These are phyloP conservation scores for Zymoseptoria ardabiliae DNA, from an alignment of 2,329 filamentous ascomycete species.

Conservation along the genomic window DNA sequence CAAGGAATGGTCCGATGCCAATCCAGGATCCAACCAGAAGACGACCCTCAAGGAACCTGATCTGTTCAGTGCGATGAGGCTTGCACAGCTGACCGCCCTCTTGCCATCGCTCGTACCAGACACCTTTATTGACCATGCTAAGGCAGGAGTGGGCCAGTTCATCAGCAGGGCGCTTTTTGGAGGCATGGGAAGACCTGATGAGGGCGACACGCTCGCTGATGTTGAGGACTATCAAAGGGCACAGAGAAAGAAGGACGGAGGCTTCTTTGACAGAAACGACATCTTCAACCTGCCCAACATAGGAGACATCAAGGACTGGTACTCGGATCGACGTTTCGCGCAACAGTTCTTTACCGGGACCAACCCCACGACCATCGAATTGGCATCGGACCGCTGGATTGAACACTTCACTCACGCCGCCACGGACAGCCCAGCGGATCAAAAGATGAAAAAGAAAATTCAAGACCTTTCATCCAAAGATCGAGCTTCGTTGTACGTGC, in stretches of 20 bases:
- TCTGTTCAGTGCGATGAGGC: slow-evolving; percentile 24
- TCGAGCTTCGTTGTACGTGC: slow-evolving; percentile 33
- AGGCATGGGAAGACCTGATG: slow-evolving; percentile 11
- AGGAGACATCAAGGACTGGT: slow-evolving; percentile 35
- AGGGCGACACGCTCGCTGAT: slow-evolving; percentile 8
- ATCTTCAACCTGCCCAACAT: slow-evolving; percentile 25
- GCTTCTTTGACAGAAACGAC: slow-evolving; percentile 16
- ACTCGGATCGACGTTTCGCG: slow-evolving; percentile 38
- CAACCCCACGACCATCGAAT: slow-evolving; percentile 39
- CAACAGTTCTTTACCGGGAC: slow-evolving; percentile 40
- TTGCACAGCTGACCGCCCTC: slow-evolving; percentile 22
- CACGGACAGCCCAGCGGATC: slow-evolving; percentile 12
- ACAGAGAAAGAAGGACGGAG: slow-evolving; percentile 6
- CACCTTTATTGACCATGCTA: slow-evolving; percentile 8
- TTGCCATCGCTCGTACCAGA: slow-evolving; percentile 20
- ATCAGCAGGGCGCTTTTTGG: slow-evolving; percentile 6
- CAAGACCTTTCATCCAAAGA: slow-evolving; percentile 25
- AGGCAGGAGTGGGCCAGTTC: slow-evolving; percentile 1
- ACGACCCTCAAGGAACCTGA: slow-evolving; percentile 5
- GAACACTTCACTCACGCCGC: slow-evolving; percentile 33
- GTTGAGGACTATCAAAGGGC: slow-evolving; percentile 10
- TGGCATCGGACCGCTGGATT: slow-evolving; percentile 28
- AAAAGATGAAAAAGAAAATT: slow-evolving; percentile 31
- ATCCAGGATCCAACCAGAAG: slow-evolving; percentile 8
- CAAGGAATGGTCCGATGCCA: slow-evolving; percentile 16